Conservation (phyloP, 495 filamentous ascomycete species). For the Talaromyces adpressus region DNA sequence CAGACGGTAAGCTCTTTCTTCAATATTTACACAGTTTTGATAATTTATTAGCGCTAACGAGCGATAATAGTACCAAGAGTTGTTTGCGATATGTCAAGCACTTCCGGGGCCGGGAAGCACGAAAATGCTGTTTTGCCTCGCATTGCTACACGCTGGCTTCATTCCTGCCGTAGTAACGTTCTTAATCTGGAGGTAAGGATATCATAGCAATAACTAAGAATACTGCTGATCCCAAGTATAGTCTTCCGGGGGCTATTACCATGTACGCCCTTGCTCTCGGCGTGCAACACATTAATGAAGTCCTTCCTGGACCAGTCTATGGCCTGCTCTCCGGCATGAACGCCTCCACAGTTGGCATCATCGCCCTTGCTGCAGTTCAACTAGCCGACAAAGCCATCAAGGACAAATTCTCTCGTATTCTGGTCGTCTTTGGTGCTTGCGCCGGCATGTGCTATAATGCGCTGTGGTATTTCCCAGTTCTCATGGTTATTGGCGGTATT, state of each 20-base stretch:
- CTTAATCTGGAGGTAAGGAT: conserved; percentile 56
- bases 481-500: conserved; percentile 56
- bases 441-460: conserved; percentile 71
- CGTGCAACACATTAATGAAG: conserved; percentile 51
- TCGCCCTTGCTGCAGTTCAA: conserved; percentile 70
- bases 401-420: conserved; percentile 58
- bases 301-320: conserved; percentile 61
- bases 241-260: conserved; percentile 68
- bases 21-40: not conserved
- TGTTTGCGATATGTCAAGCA: conserved; percentile 73
- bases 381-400: conserved; percentile 69
- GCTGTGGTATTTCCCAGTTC: conserved; percentile 74
- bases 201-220: not conserved
- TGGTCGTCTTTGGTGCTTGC: conserved; percentile 62
- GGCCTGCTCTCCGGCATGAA: conserved; percentile 75
- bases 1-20: conserved; percentile 44
- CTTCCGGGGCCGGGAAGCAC: conserved; percentile 71
- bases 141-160: conserved; percentile 58
- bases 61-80: conserved; percentile 61
- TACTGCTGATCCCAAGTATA: conserved; percentile 12
- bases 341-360: conserved; percentile 69
- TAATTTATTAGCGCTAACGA: not conserved
- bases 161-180: conserved; percentile 57
- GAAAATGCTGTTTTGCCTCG: conserved; percentile 74
- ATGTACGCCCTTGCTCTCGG: conserved; percentile 70